Percentiles rank a stretch among this genome's conserved stretches.
These are phyloP conservation scores for Leishmania tropica DNA, from an alignment of 208 protist genomes.

Conservation along the genomic window DNA sequence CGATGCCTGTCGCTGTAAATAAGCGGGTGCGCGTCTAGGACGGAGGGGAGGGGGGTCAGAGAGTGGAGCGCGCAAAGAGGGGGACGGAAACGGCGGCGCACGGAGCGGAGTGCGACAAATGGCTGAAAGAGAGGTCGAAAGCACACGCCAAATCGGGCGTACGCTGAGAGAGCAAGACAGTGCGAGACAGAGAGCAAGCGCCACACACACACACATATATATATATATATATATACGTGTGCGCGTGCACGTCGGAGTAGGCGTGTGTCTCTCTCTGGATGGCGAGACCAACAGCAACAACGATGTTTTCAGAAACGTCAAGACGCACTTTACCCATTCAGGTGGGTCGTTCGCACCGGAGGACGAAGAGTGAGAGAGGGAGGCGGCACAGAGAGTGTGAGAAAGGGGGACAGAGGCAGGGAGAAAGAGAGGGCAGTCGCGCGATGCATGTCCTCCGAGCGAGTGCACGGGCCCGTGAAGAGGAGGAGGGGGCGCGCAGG, in stretches of 20 bases:
- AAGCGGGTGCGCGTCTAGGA: no score
- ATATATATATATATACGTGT: constrained; percentile 9
- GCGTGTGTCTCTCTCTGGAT: no score
- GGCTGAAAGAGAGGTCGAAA: neutral
- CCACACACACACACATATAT: neutral
- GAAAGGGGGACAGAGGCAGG: neutral
- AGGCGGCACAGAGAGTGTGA: neutral
- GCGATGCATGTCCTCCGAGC: no score
- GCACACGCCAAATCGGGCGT: neutral
- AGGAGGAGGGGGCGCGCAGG: no score
- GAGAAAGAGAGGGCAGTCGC: neutral
- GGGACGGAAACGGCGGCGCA: neutral
- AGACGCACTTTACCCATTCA: no score
- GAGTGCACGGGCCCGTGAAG: no score
- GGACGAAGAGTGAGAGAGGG: neutral
- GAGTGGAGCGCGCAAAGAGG: neutral
- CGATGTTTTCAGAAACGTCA: no score
- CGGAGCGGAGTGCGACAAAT: neutral
- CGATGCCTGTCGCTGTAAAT: no score
- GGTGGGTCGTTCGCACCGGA: neutral
- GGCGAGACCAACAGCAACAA: no score
- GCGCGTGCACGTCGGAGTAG: no score
- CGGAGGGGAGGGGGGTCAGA: neutral
- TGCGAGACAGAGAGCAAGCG: neutral
- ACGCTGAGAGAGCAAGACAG: neutral